Evolutionary conservation across 2,329 filamentous ascomycete species (phyloP).

Genomic region (Colletotrichum simmondsii): DNA sequence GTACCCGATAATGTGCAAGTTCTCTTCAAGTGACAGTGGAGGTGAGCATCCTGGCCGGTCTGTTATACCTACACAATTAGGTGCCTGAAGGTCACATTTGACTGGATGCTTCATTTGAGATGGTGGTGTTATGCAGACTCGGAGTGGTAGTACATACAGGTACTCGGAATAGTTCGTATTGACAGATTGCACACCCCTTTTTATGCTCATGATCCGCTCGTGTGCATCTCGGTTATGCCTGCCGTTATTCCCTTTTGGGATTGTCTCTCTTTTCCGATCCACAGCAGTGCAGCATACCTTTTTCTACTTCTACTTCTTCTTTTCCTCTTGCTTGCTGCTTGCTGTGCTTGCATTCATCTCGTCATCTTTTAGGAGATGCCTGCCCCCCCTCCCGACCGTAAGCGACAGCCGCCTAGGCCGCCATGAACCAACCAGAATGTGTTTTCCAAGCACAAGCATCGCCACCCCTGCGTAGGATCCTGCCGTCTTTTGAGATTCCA

Average conservation of each 20-base stretch:
- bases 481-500: background rate
- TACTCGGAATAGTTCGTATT: background rate
- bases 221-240: background rate
- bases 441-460: slow-evolving; percentile 2
- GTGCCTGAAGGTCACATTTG: background rate
- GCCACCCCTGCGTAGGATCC: background rate
- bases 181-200: slow-evolving; percentile 1
- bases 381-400: background rate
- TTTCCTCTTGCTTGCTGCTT: background rate
- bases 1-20: no score
- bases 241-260: background rate
- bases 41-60: background rate
- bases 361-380: background rate
- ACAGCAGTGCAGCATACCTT: background rate
- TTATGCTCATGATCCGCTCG: background rate
- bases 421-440: slow-evolving; percentile 4
- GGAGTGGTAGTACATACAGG: no score
- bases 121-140: background rate
- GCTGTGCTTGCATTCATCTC: background rate
- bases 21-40: background rate
- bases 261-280: background rate
- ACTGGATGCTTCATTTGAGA: background rate
- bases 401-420: background rate
- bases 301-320: background rate
- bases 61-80: background rate